Base-by-base conservation (phyloP, 495 filamentous ascomycete genomes). In the Penicillium crystallinum region DNA sequence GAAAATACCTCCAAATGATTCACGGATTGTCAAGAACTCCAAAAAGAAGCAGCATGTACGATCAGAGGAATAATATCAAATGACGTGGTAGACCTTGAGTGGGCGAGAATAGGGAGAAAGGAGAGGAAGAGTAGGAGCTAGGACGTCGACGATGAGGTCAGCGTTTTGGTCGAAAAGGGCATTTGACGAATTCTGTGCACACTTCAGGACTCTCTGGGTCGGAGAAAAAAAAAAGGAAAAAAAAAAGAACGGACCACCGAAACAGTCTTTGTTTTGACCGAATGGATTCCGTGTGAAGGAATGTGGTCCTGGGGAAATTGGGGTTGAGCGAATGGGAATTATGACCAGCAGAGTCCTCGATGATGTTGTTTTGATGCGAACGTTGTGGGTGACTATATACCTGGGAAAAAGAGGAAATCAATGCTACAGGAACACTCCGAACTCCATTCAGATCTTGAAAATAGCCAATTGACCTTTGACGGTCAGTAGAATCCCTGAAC, bases 211-310 rank as follows among this genome's bases (percentile, higher is more conserved):
- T 43, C 23, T 43, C 17, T 43, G 40, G 40, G 22, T 25, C 29
- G 31, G 44, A 35, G 14, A 25, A 18, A 36, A 55, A 53, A 49
- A 56, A 47, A 33, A 38, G 35, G 50, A 43, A 53, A 57, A 53
- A 60, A 53, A 27, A 10, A 25, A 27, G 23, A 27, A 27, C 23
- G n/a, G n/a, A n/a, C 23, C 23, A 7, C 23, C 3, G 18, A 41
- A 41, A 23, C 5, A 25, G 4, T 11, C 15, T 47, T 73, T 71
- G 66, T 73, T 72, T 66, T 66, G 70, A 65, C 63, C 27, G 18
- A 23, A 51, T 41, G n/a, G 34, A 38, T 44, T 49, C 36, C 29
- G 7, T 4, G 42, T 45, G 10, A 53, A 53, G 56, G 62, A 56
- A 65, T 58, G 62, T 63, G 63, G 53, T 54, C 52, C 49, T 52